These are phyloP conservation scores for Berkeleyomyces basicola DNA, from an alignment of 2,329 filamentous ascomycete species.

Conservation along the genomic window DNA sequence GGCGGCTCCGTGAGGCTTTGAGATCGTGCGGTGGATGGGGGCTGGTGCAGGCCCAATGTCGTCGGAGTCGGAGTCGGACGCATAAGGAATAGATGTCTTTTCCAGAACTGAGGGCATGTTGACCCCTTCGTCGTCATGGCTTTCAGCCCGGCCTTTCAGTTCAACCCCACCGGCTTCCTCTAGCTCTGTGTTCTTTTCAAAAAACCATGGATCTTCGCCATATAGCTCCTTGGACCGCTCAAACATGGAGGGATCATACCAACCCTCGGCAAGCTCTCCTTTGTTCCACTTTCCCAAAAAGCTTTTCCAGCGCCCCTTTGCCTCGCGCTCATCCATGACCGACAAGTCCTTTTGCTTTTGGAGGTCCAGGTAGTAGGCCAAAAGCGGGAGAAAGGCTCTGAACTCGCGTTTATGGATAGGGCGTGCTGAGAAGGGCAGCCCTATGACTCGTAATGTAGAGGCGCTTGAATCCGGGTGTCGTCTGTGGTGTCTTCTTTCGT, in stretches of 20 bases:
- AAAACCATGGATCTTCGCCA: conserved; percentile 1
- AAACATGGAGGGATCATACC: conserved; percentile 74
- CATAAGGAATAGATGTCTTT: not conserved
- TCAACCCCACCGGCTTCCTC: not conserved
- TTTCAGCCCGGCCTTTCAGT: not conserved
- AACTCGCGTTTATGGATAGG: conserved; percentile 53
- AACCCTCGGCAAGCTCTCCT: conserved; percentile 71
- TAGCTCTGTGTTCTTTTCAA: not conserved
- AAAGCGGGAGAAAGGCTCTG: conserved; percentile 49
- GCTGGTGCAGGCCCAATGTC: conserved; percentile 11
- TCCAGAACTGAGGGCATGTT: not conserved
- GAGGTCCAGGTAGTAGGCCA: conserved; percentile 72
- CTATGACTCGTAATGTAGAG: not conserved
- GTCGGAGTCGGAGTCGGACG: conserved; percentile 11
- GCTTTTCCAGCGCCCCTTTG: conserved; percentile 79
- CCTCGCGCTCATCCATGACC: conserved; percentile 55
- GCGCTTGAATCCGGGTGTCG: not conserved
- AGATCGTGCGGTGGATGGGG: conserved; percentile 21
- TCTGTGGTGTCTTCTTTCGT: not conserved
- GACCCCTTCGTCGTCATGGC: not conserved
- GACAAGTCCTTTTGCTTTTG: conserved; percentile 63
- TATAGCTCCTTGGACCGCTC: conserved; percentile 13
- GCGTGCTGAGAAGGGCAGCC: conserved; percentile 49
- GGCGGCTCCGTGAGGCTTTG: conserved; percentile 31
- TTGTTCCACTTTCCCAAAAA: conserved; percentile 87